These are phyloP conservation scores for Lonicera japonica DNA, from an alignment of 129 eudicot genomes.

Conservation along the genomic window DNA sequence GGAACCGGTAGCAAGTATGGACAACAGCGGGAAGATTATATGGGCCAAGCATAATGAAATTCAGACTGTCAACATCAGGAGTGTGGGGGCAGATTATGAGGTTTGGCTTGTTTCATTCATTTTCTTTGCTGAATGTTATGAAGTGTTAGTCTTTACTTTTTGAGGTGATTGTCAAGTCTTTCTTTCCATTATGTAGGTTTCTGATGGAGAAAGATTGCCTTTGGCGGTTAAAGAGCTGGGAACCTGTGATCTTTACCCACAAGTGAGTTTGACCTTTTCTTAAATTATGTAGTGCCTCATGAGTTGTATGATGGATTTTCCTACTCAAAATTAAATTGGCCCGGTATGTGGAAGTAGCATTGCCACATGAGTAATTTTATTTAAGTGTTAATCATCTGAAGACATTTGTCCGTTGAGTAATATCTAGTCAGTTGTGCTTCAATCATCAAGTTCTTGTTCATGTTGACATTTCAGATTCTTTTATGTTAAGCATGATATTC, in stretches of 20 bases:
- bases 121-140: slow-evolving; percentile 7
- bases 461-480: neutral
- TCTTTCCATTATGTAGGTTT: slow-evolving; percentile 38
- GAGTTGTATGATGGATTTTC: neutral
- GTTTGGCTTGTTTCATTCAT: slow-evolving; percentile 28
- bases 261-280: slow-evolving; percentile 44
- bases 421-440: neutral
- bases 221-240: slow-evolving; percentile 94
- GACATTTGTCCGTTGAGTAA: too few species aligned
- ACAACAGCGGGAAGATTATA: slow-evolving; percentile 82
- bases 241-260: slow-evolving; percentile 91
- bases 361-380: neutral
- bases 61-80: slow-evolving; percentile 81
- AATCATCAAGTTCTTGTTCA: neutral
- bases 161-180: slow-evolving; percentile 6
- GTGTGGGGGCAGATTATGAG: slow-evolving; percentile 90
- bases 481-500: too few species aligned
- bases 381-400: neutral
- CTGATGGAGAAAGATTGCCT: slow-evolving; percentile 98
- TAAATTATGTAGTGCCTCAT: neutral
- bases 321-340: neutral
- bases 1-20: slow-evolving; percentile 97
- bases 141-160: slow-evolving; percentile 9
- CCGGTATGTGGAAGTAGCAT: neutral
- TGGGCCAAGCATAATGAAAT: slow-evolving; percentile 98